These are phyloP conservation scores for Albizia julibrissin DNA, from an alignment of 306 rosid genomes.

Conservation along the genomic window DNA sequence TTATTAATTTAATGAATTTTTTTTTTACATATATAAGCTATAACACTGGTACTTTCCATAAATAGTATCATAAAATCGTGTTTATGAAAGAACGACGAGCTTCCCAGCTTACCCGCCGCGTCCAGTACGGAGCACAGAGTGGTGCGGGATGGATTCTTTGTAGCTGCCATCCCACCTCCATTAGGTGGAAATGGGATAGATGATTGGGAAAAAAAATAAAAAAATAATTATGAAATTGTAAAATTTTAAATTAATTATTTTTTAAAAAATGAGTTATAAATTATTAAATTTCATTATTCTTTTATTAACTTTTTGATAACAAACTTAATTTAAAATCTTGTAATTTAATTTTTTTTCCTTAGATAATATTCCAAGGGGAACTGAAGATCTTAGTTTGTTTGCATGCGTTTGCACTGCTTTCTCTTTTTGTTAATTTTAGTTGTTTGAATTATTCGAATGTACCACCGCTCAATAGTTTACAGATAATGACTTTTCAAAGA, in stretches of 20 bases:
- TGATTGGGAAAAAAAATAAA: too few species aligned
- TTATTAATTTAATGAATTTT: background rate
- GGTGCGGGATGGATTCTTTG: slow-evolving; percentile 19
- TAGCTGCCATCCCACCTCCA: slow-evolving; percentile 4
- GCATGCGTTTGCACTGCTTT: slow-evolving; percentile 28
- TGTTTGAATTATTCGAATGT: slow-evolving; percentile 42
- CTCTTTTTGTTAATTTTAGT: slow-evolving; percentile 33
- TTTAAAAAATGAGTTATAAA: too few species aligned
- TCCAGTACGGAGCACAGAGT: background rate
- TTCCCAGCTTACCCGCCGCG: slow-evolving; percentile 18
- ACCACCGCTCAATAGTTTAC: slow-evolving; percentile 47
- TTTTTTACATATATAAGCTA: background rate
- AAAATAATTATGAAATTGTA: too few species aligned
- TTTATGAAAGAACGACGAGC: background rate
- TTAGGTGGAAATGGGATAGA: background rate
- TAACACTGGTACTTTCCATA: background rate
- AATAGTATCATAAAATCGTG: background rate
- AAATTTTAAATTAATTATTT: too few species aligned
- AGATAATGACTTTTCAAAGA: slow-evolving; percentile 68
- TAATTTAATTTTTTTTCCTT: too few species aligned
- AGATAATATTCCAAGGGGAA: background rate
- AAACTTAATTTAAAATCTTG: too few species aligned
- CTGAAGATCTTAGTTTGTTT: slow-evolving; percentile 34
- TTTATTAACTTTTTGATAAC: too few species aligned
- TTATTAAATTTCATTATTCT: too few species aligned